Conservation (phyloP, 495 filamentous ascomycete genomes). For the Pseudevernia furfuracea region DNA sequence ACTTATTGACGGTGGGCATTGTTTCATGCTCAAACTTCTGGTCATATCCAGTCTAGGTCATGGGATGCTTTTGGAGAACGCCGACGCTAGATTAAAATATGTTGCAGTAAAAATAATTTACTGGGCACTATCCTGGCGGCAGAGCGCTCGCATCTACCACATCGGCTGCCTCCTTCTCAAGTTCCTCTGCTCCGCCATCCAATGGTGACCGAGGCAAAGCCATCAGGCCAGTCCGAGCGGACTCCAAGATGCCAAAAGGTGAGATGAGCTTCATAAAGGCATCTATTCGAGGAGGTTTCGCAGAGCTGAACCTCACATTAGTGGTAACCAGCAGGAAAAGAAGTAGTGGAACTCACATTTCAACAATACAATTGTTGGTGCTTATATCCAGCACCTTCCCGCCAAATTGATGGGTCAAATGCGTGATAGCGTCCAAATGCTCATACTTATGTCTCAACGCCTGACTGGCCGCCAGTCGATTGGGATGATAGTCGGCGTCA, state of each 20-base stretch:
- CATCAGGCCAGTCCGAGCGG: conserved; percentile 90
- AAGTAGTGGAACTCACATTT: conserved; percentile 59
- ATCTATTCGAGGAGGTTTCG: conserved; percentile 89
- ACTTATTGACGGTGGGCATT: not conserved
- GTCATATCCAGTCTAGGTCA: not conserved
- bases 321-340: not conserved
- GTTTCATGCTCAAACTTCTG: not conserved
- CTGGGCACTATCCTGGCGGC: conserved; percentile 65
- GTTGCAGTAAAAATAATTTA: not conserved
- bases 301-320: conserved; percentile 49
- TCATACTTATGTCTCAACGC: conserved; percentile 93
- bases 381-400: conserved; percentile 97
- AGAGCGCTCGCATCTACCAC: conserved; percentile 88
- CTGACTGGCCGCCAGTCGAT: conserved; percentile 72
- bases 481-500: conserved; percentile 75
- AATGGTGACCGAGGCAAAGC: conserved; percentile 90
- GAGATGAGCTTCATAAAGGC: conserved; percentile 93
- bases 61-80: conserved; percentile 26
- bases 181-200: conserved; percentile 60
- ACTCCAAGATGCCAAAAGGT: conserved; percentile 96
- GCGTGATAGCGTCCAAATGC: conserved; percentile 88
- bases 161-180: conserved; percentile 77
- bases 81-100: conserved; percentile 19
- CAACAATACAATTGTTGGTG: conserved; percentile 96
- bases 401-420: conserved; percentile 93